Evolutionary conservation across 2,329 filamentous ascomycete genomes (phyloP), one percentile per base, ranked within the genome.

Genomic region (Hypoxylon sp.): DNA sequence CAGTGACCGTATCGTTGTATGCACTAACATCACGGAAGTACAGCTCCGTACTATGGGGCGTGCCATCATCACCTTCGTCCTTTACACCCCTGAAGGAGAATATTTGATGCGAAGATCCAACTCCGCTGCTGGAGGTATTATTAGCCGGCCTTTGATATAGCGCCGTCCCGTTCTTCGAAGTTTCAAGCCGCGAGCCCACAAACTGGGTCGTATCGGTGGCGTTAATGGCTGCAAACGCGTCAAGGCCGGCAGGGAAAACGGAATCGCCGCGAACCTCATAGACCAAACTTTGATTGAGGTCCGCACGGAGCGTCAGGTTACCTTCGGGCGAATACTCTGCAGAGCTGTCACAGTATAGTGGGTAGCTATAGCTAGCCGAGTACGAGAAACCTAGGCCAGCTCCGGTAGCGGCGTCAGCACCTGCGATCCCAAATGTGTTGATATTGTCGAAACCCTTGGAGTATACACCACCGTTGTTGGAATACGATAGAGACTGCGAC

Each of bases 231-330:
- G 79, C 72, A 70, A 91, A 90, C 0, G 85, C 86, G 70, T 91
- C 87, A 2, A 91, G 79, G 1, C 88, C 88, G 0, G 84, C 88
- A 0, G 90, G 87, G 55, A 92, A 85, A 5, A 84, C 81, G 4
- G 80, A 74, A 4, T 74, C 71, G 9, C 84, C 84, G 0, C 71
- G 63, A 1, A 84, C 74, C 17, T 78, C 75, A 33, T 83, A 67
- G 5, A 78, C 63, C 44, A 84, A 74, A 1, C 81, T 81, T 69
- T 87, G 84, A 26, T 81, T 74, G 0, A 85, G 71, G 39, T 77
- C 67, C 0, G 81, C 83, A 71, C 74, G 79, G 55, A 88, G 79
- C n/a, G 81, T 82, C 58, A 85, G 78, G 70, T 85, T 83, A 13
- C 82, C 82, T 26, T 81, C 76, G 2, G 81, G 59, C 26, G 83